Evolutionary conservation across 106 monocot genomes (phyloP), one percentile per base, ranked within the genome.

Genomic region (Apostasia ramifera): DNA sequence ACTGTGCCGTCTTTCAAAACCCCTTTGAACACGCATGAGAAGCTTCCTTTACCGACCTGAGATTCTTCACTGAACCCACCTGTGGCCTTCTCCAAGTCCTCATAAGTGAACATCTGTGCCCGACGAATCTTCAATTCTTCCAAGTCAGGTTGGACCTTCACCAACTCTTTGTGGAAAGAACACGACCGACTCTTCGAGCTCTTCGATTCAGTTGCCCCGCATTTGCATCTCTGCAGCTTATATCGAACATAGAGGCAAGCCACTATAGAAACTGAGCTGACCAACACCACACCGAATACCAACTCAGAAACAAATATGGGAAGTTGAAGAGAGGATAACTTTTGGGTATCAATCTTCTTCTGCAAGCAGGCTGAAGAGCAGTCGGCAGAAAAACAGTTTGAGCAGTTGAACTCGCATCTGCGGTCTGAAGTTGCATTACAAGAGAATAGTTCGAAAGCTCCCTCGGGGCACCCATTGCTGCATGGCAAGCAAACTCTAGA

Each of bases 1-100:
- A 93, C 59, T 0, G 93, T 99, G 12, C 98, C 93, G 51, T 99
- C 90, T 59, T 76, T 79, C 63, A 93, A 44, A 1, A 99, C 78
- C 10, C 98, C 98, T 72, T 90, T 99, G 82, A 83, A 99, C 5
- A 99, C 98, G 61, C 93, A 86, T 0, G 98, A 99, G 69, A 99
- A 99, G 57, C 93, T 93, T 1, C 98, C 98, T 66, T 93, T 99
- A 8, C 98, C 98, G 0, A 93, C 84, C 50, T 83, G 83, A 13
- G 98, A 93, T 72, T 90, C 90, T 39, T 99, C 93, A 2, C 76
- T 76, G 76, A 99, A 99, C 14, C 87, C 87, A 0, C 74, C 76
- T 0, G 98, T 99, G 11, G 98, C 98, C 54, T 73, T 79, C 71
- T 87, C 98, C 72, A 99, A 55, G 73, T 99, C 98, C 59, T 83